Evolutionary conservation across 768 basidiomycete genomes (phyloP), one percentile per base, ranked within the genome.

Genomic region (Mrakia gelida): DNA sequence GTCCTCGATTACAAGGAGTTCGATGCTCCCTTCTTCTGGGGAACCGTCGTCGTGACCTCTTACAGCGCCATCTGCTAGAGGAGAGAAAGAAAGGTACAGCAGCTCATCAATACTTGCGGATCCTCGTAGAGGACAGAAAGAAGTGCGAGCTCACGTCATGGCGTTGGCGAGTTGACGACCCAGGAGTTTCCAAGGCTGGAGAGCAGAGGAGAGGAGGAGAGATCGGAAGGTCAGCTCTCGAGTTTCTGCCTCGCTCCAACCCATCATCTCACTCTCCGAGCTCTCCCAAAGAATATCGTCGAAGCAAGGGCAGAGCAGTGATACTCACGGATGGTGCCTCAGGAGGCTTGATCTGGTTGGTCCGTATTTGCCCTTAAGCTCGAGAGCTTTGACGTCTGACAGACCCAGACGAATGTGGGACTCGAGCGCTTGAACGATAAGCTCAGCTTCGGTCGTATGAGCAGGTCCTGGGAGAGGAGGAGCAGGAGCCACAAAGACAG

Each of bases 391-490:
- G 2, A 81, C 77, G 8, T 80, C 71, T 52, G 63, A 54, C 34
- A 85, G 80, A 32, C 85, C 85, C 63, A 81, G 80, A 6, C 73
- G 74, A 9, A 79, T 76, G 73, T 84, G 76, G 13, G 81, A 80
- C 6, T 78, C 73, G 79, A 28, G 13, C 61, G 32, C 32, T 41
- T 78, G 15, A 84, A 81, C 26, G 88, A 88, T 89, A 73, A 90
- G 83, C 38, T 87, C 86, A 3, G n/a, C n/a, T n/a, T n/a, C n/a
- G n/a, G n/a, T n/a, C n/a, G n/a, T n/a, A n/a, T n/a, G n/a, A n/a
- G n/a, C 83, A 79, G 88, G 85, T 5, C 88, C 85, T 26, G 92
- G 86, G 28, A 90, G 82, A 15, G 89, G 86, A 0, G 90, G 88
- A 15, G 75, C 65, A 0, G 80, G 80, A 54, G 80, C 80, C 5